phyloP scores from a whole-genome alignment of 2,329 filamentous ascomycete species.

The Zasmidium citrigriseum region DNA sequence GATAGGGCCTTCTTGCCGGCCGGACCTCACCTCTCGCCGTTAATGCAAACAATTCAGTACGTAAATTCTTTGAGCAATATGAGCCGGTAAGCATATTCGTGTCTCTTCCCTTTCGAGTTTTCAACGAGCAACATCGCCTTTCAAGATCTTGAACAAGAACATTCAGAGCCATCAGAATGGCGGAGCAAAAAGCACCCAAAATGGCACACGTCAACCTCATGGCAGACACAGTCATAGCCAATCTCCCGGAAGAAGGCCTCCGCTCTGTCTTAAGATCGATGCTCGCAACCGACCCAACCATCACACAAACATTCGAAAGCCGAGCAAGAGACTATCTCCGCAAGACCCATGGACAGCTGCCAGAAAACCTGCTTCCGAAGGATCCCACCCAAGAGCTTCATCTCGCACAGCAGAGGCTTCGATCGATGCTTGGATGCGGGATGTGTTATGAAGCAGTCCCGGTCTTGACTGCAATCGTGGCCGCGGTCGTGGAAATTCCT shows the following conservation, averaged over 20 bases:
- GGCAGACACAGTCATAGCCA: constrained; percentile 20
- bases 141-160: too few relatives aligned
- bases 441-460: constrained; percentile 11
- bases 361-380: neutral
- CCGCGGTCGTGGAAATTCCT: neutral
- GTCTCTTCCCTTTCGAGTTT: too few relatives aligned
- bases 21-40: neutral
- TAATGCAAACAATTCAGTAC: too few relatives aligned
- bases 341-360: neutral
- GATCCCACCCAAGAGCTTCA: constrained; percentile 1
- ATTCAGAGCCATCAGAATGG: neutral
- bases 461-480: neutral
- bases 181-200: neutral
- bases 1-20: too few relatives aligned
- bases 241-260: constrained; percentile 15
- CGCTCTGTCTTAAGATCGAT: constrained; percentile 18
- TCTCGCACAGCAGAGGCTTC: constrained; percentile 10
- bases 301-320: constrained; percentile 16
- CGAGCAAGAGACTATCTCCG: constrained; percentile 12
- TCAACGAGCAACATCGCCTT: too few relatives aligned
- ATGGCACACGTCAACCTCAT: constrained; percentile 25
- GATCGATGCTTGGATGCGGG: constrained; percentile 21
- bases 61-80: too few relatives aligned
- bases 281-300: constrained; percentile 18
- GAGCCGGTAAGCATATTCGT: too few relatives aligned